Base-by-base conservation (phyloP, 2,329 filamentous ascomycete species). In the Purpureocillium lavendulum region DNA sequence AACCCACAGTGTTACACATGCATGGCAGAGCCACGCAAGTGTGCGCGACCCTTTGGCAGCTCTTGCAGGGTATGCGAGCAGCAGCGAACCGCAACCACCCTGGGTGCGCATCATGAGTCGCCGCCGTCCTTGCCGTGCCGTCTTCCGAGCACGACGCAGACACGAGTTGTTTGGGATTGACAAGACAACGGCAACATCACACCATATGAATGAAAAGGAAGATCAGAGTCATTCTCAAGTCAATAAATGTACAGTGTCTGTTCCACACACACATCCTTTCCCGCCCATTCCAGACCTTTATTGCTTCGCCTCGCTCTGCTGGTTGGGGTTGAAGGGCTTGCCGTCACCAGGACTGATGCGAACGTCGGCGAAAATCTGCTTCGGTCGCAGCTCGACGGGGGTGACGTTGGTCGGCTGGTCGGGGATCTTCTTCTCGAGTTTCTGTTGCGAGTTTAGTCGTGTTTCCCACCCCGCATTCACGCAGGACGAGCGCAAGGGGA, bases 361-460 rank as follows among this genome's bases (percentile, higher is more conserved):
- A 49, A 67, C 65, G 49, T 80, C 74, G 43, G 75, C 69, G 55
- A 76, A 77, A 58, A 79, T 77, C 61, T 80, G 76, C 56, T 67
- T 69, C 53, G 75, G 71, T 55, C 83, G 75, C 51, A 87, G 73
- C 60, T 90, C 84, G 49, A 92, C 80, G 37, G 85, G 86, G 24
- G 73, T 78, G 52, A 80, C 74, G 56, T 78, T 75, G 57, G 74
- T 70, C 45, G 83, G 84, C 49, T 84, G 70, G 49, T 84, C 82
- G 45, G 86, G 86, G 49, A 92, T 82, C 48, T 73, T 75, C 70
- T 92, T 92, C 62, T 88, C 82, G 47, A 92, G 70, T 67, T 84
- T 84, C 85, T 90, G 36, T 14, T 12, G n/a, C 11, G 13, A 7
- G 11, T 6, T 30, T 14, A 30, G 29, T 14, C 11, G 12, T 14